These are phyloP conservation scores for Dendrothele bispora DNA, from an alignment of 768 basidiomycete species.

Conservation along the genomic window DNA sequence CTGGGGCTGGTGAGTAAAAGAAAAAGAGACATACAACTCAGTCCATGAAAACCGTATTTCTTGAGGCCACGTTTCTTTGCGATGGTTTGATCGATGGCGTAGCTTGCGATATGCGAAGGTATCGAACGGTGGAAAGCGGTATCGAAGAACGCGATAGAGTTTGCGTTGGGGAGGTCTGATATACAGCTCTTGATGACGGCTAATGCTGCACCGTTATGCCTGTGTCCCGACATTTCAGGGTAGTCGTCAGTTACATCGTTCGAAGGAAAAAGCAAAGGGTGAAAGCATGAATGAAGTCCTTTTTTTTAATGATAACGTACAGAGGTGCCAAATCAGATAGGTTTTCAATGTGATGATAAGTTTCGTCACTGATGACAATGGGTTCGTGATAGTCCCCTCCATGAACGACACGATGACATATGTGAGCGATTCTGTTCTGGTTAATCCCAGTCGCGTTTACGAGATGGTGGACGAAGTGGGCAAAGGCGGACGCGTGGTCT, in stretches of 20 bases:
- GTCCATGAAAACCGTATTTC: slow-evolving; percentile 92
- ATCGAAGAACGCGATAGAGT: slow-evolving; percentile 85
- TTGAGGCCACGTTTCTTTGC: slow-evolving; percentile 66
- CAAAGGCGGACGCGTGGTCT: slow-evolving; percentile 65
- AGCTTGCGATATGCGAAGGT: slow-evolving; percentile 73
- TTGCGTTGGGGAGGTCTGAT: slow-evolving; percentile 59
- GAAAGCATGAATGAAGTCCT: too few species aligned
- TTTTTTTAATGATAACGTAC: slow-evolving; percentile 50
- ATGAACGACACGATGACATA: slow-evolving; percentile 86
- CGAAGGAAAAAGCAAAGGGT: not conserved
- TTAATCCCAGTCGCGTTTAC: slow-evolving; percentile 42
- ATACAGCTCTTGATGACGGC: slow-evolving; percentile 64
- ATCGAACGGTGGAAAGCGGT: slow-evolving; percentile 82
- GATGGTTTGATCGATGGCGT: slow-evolving; percentile 68
- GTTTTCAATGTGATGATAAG: slow-evolving; percentile 70
- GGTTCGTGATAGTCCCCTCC: slow-evolving; percentile 79
- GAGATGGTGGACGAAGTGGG: slow-evolving; percentile 54
- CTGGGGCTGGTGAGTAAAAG: not conserved
- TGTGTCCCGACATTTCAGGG: too few species aligned
- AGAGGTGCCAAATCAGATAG: slow-evolving; percentile 82
- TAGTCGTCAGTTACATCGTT: not conserved
- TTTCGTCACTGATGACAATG: slow-evolving; percentile 63
- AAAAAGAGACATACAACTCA: slow-evolving; percentile 53
- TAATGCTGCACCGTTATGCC: slow-evolving; percentile 64
- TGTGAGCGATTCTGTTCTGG: slow-evolving; percentile 41